phyloP scores from a whole-genome alignment of 257 asterid species.

The Dorcoceras hygrometricum region DNA sequence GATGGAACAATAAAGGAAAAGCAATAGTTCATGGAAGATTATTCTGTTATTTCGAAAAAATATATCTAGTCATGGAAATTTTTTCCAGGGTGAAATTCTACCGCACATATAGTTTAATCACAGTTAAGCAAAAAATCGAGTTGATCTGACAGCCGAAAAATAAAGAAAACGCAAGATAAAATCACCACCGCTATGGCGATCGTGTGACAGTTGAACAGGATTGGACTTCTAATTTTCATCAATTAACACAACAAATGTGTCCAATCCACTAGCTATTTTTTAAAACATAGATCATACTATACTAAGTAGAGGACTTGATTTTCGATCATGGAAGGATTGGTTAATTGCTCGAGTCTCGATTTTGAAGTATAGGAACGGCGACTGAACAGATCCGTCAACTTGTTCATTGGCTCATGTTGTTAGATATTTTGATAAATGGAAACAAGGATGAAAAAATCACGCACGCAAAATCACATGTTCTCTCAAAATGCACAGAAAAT shows the following conservation, averaged over 20 bases:
- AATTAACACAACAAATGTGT: slow-evolving; percentile 1
- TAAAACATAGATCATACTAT: neutral
- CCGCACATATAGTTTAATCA: neutral
- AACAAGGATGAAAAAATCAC: neutral
- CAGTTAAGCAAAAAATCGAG: neutral
- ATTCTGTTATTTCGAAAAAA: neutral
- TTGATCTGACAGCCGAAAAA: neutral
- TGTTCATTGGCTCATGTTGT: neutral
- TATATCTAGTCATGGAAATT: slow-evolving; percentile 2
- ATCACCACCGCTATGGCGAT: neutral
- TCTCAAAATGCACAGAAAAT: neutral
- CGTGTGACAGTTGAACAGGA: neutral
- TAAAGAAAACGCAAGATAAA: neutral
- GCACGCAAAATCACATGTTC: neutral
- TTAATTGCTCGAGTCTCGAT: neutral
- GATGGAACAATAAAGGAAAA: neutral
- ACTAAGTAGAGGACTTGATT: neutral
- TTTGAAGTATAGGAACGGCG: neutral
- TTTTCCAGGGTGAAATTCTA: no score
- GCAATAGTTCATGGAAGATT: neutral
- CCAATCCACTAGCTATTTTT: neutral
- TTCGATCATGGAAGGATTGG: neutral
- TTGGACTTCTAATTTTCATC: neutral
- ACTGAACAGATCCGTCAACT: neutral
- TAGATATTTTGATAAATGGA: neutral